Conservation (phyloP, 768 basidiomycete species). For the Dictyophora rubrovolvata region DNA sequence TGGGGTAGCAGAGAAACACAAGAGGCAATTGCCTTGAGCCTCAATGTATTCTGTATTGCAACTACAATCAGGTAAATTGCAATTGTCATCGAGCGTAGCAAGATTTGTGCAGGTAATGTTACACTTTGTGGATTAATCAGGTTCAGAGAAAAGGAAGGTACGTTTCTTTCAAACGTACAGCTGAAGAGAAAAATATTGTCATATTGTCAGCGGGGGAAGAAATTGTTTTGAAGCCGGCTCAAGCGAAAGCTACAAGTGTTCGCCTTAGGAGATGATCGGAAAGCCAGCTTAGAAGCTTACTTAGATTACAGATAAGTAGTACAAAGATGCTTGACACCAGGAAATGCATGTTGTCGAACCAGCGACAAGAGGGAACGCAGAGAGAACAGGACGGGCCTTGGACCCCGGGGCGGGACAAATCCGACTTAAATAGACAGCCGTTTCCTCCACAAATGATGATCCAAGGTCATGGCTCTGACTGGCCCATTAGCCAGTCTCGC, state of each 20-base stretch:
- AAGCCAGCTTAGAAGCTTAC: neutral
- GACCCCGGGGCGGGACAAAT: no score
- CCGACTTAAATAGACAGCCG: no score
- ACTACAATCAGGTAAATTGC: neutral
- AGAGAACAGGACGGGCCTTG: neutral
- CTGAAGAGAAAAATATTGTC: neutral
- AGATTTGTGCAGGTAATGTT: neutral
- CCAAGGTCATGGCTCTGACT: no score
- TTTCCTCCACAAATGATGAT: no score
- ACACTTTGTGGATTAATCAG: neutral
- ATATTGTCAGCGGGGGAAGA: neutral
- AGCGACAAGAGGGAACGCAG: neutral
- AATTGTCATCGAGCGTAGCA: neutral
- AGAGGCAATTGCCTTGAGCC: constrained; percentile 4
- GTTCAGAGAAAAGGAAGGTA: neutral
- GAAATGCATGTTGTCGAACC: neutral
- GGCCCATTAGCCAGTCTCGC: no score
- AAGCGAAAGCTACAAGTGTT: neutral
- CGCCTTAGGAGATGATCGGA: neutral
- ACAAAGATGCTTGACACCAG: neutral
- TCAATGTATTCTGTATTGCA: neutral
- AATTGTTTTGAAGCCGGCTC: neutral
- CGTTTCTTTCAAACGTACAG: neutral
- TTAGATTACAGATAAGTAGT: neutral
- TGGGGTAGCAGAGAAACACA: neutral